Base-by-base conservation (phyloP, 345 rosid genomes). In the Gossypium raimondii region DNA sequence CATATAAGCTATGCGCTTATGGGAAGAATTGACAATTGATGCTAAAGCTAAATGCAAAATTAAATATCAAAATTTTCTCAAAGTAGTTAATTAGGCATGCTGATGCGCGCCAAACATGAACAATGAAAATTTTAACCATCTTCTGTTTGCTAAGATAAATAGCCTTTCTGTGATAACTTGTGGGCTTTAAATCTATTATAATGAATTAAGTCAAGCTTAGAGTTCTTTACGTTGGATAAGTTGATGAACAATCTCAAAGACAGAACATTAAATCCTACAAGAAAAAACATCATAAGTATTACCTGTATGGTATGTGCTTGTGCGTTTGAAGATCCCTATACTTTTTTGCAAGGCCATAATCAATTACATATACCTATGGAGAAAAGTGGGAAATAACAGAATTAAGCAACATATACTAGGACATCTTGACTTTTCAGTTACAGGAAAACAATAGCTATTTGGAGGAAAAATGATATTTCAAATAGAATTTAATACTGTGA, bases 341-440 rank as follows among this genome's bases (percentile, higher is more conserved):
- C 80, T 92, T 93, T 87, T 90, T 92, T 48, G 94, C 98, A 76
- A 91, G 97, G 44, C 98, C 96, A 80, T 84, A 92, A 81, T 90
- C 96, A 81, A 93, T 93, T 45, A 85, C 72, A 58, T 93, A 90
- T 27, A 90, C 98, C 95, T 93, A 84, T 43, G 2, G 22, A 17
- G 18, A 13, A 55, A 72, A 75, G 16, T 9, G 63, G 12, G 7
- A 66, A 43, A 41, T 47, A 62, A 18, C 7, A 44, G 48, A 71
- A 56, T 48, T 25, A 68, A 2, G 43, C 72, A 68, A 50, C 14
- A 22, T 57, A 14, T 14, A 69, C 16, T 25, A 68, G 45, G 58
- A 27, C 45, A 17, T 69, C 44, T 3, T 11, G 7, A 48, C 24
- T 8, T 50, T 47, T 48, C 45, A 51, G 24, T 51, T 27, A 4